phyloP scores from a whole-genome alignment of 164 flowering plant species.

The Tetracentron sinense region DNA sequence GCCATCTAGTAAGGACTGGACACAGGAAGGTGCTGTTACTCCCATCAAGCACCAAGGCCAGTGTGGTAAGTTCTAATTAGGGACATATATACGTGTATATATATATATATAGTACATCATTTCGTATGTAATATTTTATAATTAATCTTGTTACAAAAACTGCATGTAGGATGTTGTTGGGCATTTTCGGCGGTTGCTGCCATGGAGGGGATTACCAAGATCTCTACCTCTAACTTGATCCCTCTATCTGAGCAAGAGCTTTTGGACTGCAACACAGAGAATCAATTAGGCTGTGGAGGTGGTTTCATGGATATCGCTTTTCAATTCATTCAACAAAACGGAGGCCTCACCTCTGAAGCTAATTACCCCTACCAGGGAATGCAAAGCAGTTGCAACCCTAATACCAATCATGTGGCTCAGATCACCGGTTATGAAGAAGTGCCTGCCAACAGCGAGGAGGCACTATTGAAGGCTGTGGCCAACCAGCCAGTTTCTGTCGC shows the following conservation, averaged over 20 bases:
- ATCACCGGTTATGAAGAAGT: slow-evolving; percentile 20
- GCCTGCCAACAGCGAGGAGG: slow-evolving; percentile 11
- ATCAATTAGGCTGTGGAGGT: slow-evolving; percentile 14
- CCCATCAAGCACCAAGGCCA: too few relatives aligned
- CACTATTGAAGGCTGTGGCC: too few relatives aligned
- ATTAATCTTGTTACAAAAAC: too few relatives aligned
- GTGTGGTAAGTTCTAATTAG: too few relatives aligned
- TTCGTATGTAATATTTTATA: too few relatives aligned
- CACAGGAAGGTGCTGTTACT: too few relatives aligned
- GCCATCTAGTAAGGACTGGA: too few relatives aligned
- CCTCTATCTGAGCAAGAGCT: slow-evolving; percentile 1
- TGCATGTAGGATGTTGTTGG: too few relatives aligned
- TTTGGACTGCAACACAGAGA: neutral
- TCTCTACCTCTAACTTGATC: neutral
- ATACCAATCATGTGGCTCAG: neutral
- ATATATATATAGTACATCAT: too few relatives aligned
- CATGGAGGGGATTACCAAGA: neutral
- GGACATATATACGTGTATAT: too few relatives aligned
- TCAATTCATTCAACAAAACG: slow-evolving; percentile 12
- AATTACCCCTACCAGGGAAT: slow-evolving; percentile 15
- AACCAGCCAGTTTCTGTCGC: too few relatives aligned
- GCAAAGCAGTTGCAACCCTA: neutral
- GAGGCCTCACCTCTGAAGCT: slow-evolving; percentile 16
- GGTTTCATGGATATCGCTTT: slow-evolving; percentile 22
- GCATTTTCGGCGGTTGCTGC: slow-evolving; percentile 3